Percentiles rank a stretch among this genome's conserved stretches.
phyloP scores from a whole-genome alignment of 148 eudicot species.

The Diospyros lotus region DNA sequence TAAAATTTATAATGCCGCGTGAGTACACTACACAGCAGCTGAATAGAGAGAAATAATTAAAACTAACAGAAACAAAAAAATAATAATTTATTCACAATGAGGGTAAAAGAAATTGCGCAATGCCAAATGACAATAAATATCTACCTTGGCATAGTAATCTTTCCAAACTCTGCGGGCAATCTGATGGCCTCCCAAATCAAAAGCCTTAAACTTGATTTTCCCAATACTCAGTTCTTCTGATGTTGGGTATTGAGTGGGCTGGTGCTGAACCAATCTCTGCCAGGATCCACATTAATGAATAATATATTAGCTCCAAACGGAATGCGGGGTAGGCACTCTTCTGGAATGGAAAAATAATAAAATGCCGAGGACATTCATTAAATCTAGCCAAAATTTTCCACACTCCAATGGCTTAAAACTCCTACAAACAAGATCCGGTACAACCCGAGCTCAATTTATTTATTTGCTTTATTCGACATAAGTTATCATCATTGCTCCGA shows the following conservation, averaged over 20 bases:
- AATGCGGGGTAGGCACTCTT: neutral
- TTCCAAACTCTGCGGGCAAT: conserved; percentile 86
- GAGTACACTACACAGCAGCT: neutral
- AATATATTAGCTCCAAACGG: conserved; percentile 1
- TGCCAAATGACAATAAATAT: neutral
- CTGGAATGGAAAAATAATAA: neutral
- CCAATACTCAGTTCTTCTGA: conserved; percentile 81
- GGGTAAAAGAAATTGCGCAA: neutral
- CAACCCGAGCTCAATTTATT: neutral
- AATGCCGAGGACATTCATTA: neutral
- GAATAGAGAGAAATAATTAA: neutral
- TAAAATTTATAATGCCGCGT: neutral
- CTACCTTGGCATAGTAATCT: conserved; percentile 81
- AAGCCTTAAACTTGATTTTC: conserved; percentile 73
- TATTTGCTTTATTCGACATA: neutral
- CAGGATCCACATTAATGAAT: conserved; percentile 12
- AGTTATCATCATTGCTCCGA: neutral
- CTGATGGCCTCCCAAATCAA: conserved; percentile 84
- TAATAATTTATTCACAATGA: neutral
- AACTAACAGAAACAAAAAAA: no score
- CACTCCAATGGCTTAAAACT: neutral
- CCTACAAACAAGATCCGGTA: neutral
- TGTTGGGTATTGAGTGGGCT: conserved; percentile 78
- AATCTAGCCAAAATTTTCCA: neutral
- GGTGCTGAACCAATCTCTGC: conserved; percentile 73